phyloP scores from a whole-genome alignment of 2,329 filamentous ascomycete genomes.

The Neonectria neomacrospora region DNA sequence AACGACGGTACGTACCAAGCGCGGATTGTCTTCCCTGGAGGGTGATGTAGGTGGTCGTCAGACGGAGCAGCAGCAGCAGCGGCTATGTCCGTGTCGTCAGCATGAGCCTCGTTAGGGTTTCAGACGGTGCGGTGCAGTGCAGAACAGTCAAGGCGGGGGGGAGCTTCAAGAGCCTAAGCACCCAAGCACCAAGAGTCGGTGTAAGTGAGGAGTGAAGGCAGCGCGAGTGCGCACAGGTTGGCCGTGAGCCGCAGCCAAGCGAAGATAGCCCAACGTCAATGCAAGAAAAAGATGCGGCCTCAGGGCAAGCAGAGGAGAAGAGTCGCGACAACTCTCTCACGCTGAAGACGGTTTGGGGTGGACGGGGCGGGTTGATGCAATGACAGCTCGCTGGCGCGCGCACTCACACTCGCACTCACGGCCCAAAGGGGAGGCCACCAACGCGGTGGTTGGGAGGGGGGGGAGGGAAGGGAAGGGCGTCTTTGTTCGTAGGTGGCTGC shows the following conservation, averaged over 20 bases:
- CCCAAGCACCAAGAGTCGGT: slow-evolving; percentile 40
- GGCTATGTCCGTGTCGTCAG: slow-evolving; percentile 42
- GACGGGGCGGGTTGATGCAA: slow-evolving; percentile 21
- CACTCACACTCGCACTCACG: slow-evolving; percentile 12
- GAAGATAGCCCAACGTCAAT: slow-evolving; percentile 21
- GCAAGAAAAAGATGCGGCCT: slow-evolving; percentile 8
- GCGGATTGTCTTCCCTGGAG: slow-evolving; percentile 7
- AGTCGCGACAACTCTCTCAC: slow-evolving; percentile 14
- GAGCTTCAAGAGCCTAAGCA: slow-evolving; percentile 14
- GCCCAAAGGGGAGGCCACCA: slow-evolving; percentile 14
- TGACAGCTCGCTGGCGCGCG: slow-evolving; percentile 12
- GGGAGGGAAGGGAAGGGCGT: slow-evolving; percentile 9
- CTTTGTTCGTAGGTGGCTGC: slow-evolving; percentile 19
- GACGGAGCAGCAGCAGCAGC: slow-evolving; percentile 25
- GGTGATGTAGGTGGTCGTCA: slow-evolving; percentile 22
- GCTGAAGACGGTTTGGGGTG: slow-evolving; percentile 23
- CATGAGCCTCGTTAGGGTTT: slow-evolving; percentile 31
- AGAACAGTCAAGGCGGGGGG: slow-evolving; percentile 15
- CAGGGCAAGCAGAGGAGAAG: slow-evolving; percentile 16
- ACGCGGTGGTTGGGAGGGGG: slow-evolving; percentile 22
- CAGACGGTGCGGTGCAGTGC: slow-evolving; percentile 19
- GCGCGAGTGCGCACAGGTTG: slow-evolving; percentile 16
- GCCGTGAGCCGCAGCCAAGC: slow-evolving; percentile 21
- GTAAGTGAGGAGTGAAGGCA: slow-evolving; percentile 40
- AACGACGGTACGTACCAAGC: slow-evolving; percentile 40